Evolutionary conservation across 2,329 filamentous ascomycete genomes (phyloP), one percentile per base, ranked within the genome.

Genomic region (Blastomyces silverae): DNA sequence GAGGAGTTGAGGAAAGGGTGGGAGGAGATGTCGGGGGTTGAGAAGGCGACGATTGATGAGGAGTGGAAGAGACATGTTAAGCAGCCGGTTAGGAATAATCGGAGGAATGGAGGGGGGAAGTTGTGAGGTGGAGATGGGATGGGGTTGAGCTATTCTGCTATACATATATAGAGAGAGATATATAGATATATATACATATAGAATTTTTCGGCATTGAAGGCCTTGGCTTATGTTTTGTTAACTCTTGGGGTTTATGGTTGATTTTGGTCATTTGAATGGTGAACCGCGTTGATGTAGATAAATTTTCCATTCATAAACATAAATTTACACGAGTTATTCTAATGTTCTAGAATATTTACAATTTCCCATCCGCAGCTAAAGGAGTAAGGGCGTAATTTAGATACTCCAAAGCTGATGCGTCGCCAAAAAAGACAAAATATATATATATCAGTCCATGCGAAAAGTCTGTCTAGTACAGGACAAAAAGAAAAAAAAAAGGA

Each of bases 11-110:
- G 81, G 59, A 78, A 73, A 46, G 74, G 78, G 69, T 88, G 87
- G 85, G 78, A 77, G 53, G 77, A 72, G 67, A 81, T 79, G 71
- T 75, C 80, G 0, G 75, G 75, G 48, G 67, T 74, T 2, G 81
- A 87, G 71, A 89, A 88, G 78, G 78, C 79, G 42, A 84, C 81
- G 15, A 69, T 87, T 53, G 80, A 82, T 67, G 79, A 82, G 4
- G 80, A 85, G 62, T 88, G 83, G 76, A 74, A 81, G 70, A 76
- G 76, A 53, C 68, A 77, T 68, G 69, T 79, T 59, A 73, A 72
- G 63, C 68, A 68, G 20, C 73, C 75, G 10, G n/a, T 44, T 20
- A 59, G 62, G 57, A 53, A 31, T 17, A 28, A 28, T 53, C 22
- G 22, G 22, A 13, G 55, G 39, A 53, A 50, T 10, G 22, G 56